Base-by-base conservation (phyloP, 1,284 basidiomycete genomes). In the Ustilago trichophora region DNA sequence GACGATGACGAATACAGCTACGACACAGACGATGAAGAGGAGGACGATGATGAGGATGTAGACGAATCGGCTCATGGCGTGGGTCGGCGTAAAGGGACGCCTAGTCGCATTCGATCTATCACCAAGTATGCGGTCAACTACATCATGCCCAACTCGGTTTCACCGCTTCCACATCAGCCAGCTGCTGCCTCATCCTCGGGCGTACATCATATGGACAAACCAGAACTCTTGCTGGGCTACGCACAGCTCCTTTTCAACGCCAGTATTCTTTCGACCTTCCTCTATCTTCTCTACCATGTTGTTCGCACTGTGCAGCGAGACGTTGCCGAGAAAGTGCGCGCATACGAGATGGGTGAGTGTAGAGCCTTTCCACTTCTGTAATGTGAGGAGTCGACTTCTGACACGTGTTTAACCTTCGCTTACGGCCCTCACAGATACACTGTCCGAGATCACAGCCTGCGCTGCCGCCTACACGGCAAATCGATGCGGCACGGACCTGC, bases 181-280 rank as follows among this genome's bases (percentile, higher is more conserved):
- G 31, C 34, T 0, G 35, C 32, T 12, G 31, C 48, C 0, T 40
- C 52, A 13, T 7, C 43, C 11, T 45, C 48, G 6, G 33, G 46
- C 6, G 42, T 36, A 19, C 40, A 59, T 36, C 59, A 65, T 13
- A 59, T 74, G 45, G 63, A 71, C 33, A 63, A 63, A n/a, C 74
- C 74, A 3, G 74, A 76, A 33, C 49, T 73, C 0, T 25, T 76
- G 31, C 57, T 76, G 8, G 70, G 69, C 10, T 76, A 76, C 26
- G 85, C 94, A 13, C 94, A 97, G 81, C 92, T 98, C 82, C 87
- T 91, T 80, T 97, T 97, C 85, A 96, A 98, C 82, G 84, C 90
- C n/a, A 89, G 90, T 6, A 86, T 98, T 31, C 88, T 94, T 38
- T 77, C 91, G 27, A 85, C 93, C 42, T 90, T 92, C 78, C 84